Conservation (phyloP, 2,329 filamentous ascomycete genomes). For the Botrytis squamosa region DNA sequence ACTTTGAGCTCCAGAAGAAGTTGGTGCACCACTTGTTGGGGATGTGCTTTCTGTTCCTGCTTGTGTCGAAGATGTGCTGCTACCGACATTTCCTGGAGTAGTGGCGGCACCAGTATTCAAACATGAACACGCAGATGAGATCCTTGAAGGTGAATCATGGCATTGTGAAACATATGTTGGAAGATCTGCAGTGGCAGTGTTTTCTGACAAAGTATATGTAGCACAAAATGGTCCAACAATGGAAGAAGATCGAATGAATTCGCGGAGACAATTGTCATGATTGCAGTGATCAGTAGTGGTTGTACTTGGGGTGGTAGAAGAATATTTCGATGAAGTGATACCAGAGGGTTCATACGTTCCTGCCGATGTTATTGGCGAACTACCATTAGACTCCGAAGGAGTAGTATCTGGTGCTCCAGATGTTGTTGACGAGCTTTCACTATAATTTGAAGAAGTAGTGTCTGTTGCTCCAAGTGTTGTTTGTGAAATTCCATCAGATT, state of each 20-base stretch:
- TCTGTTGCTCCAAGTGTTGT: background rate
- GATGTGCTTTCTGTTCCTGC: background rate
- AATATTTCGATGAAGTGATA: constrained; percentile 2
- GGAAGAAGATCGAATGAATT: constrained; percentile 28
- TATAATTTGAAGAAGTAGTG: background rate
- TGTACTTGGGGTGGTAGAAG: constrained; percentile 13
- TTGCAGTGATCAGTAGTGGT: constrained; percentile 26
- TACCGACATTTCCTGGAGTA: constrained; percentile 6
- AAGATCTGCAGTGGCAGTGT: constrained; percentile 28
- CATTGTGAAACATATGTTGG: constrained; percentile 33
- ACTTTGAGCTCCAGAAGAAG: constrained; percentile 2
- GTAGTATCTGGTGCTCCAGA: background rate
- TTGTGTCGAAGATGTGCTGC: background rate
- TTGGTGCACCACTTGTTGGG: background rate
- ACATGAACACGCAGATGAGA: constrained; percentile 35
- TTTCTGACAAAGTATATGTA: constrained; percentile 30
- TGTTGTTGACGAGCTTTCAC: background rate
- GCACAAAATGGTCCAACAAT: constrained; percentile 31
- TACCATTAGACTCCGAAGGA: background rate
- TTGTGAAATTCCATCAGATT: background rate
- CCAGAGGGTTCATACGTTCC: background rate
- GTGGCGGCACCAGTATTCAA: constrained; percentile 19
- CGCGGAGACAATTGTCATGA: constrained; percentile 34
- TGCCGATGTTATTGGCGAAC: constrained; percentile 1
- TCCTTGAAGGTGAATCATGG: constrained; percentile 25